These are phyloP conservation scores for Acanthamoeba pearcei DNA, from an alignment of 208 protist species.

Conservation along the genomic window DNA sequence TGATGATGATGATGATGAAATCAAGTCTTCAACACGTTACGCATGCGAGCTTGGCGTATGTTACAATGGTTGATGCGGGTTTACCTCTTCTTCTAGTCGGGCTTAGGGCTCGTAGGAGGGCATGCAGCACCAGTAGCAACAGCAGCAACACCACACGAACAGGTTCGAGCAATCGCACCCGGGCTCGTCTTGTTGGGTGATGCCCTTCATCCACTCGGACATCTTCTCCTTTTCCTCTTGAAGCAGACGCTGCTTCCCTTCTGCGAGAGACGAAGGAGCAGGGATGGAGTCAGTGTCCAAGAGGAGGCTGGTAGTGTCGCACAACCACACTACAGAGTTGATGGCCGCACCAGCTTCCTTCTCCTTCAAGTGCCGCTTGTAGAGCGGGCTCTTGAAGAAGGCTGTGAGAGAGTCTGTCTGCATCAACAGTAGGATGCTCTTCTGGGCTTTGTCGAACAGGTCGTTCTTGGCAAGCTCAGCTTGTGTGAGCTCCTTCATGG, in stretches of 20 bases:
- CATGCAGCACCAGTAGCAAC: conserved; percentile 9
- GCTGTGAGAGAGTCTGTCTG: background rate
- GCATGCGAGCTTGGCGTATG: too few species aligned
- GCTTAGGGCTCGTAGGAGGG: background rate
- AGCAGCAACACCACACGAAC: background rate
- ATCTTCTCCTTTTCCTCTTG: conserved; percentile 32
- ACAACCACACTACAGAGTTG: background rate
- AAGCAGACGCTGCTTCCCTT: background rate
- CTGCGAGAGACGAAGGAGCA: background rate
- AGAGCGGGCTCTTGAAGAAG: conserved; percentile 1
- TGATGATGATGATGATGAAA: background rate
- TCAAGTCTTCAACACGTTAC: too few species aligned
- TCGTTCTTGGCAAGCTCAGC: background rate
- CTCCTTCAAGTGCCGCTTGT: background rate
- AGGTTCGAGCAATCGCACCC: background rate
- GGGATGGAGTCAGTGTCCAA: background rate
- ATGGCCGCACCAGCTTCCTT: background rate
- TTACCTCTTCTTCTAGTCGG: too few species aligned
- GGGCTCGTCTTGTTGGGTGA: background rate
- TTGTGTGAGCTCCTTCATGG: background rate
- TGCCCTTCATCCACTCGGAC: background rate
- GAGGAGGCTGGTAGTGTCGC: background rate
- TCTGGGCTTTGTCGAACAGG: background rate
- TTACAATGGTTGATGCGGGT: too few species aligned
- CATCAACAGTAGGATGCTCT: background rate